A percentile compares a stretch with the other conserved stretches of the same genome.
These are phyloP conservation scores for Pseudoneurospora amorphoporcata DNA, from an alignment of 495 filamentous ascomycete genomes.

Conservation along the genomic window DNA sequence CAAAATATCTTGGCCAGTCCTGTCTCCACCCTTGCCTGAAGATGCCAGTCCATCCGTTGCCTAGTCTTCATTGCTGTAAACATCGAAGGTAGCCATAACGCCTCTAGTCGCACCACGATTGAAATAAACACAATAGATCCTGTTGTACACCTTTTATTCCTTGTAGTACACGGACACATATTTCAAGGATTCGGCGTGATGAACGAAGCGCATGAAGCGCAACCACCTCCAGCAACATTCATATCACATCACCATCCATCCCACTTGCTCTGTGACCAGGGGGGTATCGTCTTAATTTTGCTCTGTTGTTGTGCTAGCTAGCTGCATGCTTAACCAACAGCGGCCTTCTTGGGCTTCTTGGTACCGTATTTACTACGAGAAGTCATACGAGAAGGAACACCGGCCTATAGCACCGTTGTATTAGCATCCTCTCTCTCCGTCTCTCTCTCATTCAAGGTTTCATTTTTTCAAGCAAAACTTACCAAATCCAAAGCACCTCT, in stretches of 20 bases:
- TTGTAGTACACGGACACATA: neutral
- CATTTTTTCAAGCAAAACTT: conserved; percentile 25
- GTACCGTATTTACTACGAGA: conserved; percentile 94
- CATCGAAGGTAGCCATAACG: neutral
- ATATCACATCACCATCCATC: neutral
- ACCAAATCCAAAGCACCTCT: conserved; percentile 92
- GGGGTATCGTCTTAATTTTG: neutral
- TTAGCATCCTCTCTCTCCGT: too few species aligned
- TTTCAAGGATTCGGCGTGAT: neutral
- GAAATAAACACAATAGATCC: neutral
- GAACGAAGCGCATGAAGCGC: neutral
- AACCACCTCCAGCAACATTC: neutral
- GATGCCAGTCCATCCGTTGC: neutral
- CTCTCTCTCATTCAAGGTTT: too few species aligned
- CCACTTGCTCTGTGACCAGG: neutral
- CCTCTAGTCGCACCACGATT: neutral
- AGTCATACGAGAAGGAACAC: conserved; percentile 72
- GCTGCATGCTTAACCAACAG: conserved; percentile 25
- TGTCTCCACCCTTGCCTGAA: neutral
- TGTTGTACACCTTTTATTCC: neutral
- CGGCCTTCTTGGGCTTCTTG: conserved; percentile 85
- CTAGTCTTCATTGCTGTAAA: neutral
- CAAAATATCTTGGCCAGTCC: too few species aligned
- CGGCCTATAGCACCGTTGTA: conserved; percentile 48
- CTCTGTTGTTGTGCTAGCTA: neutral